Conservation (phyloP, 306 rosid species). For the Leucaena leucocephala region DNA sequence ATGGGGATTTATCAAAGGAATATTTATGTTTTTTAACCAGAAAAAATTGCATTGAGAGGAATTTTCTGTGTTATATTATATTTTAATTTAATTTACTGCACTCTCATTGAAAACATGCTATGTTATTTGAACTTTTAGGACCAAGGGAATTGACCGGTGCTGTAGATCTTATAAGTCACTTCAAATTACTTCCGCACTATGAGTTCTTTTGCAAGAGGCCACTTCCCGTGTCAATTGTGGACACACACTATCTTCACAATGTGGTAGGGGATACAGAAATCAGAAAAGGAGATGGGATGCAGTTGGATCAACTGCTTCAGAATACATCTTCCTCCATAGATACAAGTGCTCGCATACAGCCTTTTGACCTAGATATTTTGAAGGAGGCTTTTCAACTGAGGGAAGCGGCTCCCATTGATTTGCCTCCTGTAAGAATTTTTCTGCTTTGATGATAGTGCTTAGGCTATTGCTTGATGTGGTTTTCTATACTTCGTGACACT, state of each 20-base stretch:
- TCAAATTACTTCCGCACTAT: constrained; percentile 80
- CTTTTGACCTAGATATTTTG: constrained; percentile 79
- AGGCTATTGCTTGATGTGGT: not conserved
- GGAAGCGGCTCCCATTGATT: constrained; percentile 81
- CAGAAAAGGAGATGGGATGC: constrained; percentile 99
- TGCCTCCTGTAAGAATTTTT: constrained; percentile 72
- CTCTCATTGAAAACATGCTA: constrained; percentile 18
- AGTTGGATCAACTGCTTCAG: constrained; percentile 90
- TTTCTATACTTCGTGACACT: constrained; percentile 30
- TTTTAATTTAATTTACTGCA: not conserved
- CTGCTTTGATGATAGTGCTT: constrained; percentile 13
- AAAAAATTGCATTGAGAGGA: not conserved
- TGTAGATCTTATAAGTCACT: constrained; percentile 88
- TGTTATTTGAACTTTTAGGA: constrained; percentile 54
- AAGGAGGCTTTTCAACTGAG: constrained; percentile 85
- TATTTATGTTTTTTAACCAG: not conserved
- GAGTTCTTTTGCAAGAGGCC: constrained; percentile 95
- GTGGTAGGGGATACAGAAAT: constrained; percentile 95
- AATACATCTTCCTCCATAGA: constrained; percentile 69
- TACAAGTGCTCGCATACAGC: constrained; percentile 76
- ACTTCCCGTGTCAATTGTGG: constrained; percentile 85
- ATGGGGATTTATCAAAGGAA: not conserved
- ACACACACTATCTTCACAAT: constrained; percentile 84
- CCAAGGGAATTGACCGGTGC: constrained; percentile 97
- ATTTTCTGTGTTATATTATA: not conserved